phyloP scores from a whole-genome alignment of 352 stramenopile genomes.

The Phytophthora parvispora region DNA sequence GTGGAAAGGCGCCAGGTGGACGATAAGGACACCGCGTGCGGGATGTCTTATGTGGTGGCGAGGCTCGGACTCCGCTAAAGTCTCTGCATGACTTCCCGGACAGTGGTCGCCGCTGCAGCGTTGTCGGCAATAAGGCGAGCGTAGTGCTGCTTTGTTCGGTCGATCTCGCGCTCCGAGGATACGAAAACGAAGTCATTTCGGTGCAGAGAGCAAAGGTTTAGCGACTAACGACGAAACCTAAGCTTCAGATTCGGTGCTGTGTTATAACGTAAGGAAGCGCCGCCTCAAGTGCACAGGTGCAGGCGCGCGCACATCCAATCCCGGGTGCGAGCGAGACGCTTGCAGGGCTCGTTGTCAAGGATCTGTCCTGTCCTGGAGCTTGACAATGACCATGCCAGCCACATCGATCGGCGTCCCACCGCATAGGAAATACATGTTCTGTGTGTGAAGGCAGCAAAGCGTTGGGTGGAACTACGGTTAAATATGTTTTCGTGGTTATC shows the following conservation, averaged over 20 bases:
- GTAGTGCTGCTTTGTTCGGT: conserved; percentile 6
- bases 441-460: too few relatives aligned
- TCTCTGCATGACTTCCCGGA: conserved; percentile 7
- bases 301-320: conserved; percentile 6
- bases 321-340: not conserved
- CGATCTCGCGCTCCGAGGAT: not conserved
- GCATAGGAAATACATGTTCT: too few relatives aligned
- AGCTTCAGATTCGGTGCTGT: conserved; percentile 25
- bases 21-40: conserved; percentile 20
- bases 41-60: conserved; percentile 6
- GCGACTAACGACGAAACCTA: too few relatives aligned
- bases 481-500: conserved; percentile 24
- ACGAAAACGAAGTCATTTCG: conserved; percentile 25
- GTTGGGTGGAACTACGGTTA: conserved; percentile 11
- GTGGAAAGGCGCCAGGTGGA: conserved; percentile 26
- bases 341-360: not conserved
- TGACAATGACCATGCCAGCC: not conserved
- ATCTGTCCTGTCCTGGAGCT: not conserved
- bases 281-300: not conserved
- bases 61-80: conserved; percentile 7
- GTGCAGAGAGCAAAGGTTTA: conserved; percentile 12
- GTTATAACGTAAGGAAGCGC: conserved; percentile 14
- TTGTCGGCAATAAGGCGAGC: not conserved
- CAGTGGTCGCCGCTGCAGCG: conserved; percentile 5
- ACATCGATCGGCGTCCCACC: too few relatives aligned